Base-by-base conservation (phyloP, 805 yeast genomes). In the Cyberlindnera nakhonratchasimensis region DNA sequence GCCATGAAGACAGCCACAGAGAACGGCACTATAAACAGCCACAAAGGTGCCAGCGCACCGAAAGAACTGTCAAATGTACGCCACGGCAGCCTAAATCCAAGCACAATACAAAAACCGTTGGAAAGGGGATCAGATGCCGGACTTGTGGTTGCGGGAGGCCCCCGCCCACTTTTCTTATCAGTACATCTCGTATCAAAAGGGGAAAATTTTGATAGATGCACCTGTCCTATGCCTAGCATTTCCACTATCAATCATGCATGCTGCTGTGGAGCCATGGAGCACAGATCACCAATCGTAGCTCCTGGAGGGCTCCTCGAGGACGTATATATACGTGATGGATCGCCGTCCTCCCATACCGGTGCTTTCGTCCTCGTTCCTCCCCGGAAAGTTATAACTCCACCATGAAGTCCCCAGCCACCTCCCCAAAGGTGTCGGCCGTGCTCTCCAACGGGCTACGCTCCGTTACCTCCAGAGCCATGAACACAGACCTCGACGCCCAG, bases 401-500 rank as follows among this genome's bases (percentile, higher is more conserved):
- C 11, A 23, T 23, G 25, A 23, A 23, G 25, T 30, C 33, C 5
- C 20, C 33, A 6, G 22, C 33, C n/a, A 6, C 18, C 10, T 31
- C 34, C 4, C 34, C 34, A 19, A 20, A 17, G 11, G 24, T 31
- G 24, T 31, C 34, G 3, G 10, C 11, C 10, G 24, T 21, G 20
- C 25, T 33, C 14, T 33, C 36, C 16, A 14, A 33, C 8, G 36
- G 36, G 14, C 29, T 33, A 5, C 36, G 29, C 16, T 22, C 36
- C 3, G 24, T 33, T 9, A 21, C 25, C 3, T 33, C 36, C 9
- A 12, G n/a, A 8, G 36, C 20, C 20, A 14, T 33, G 10, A 33
- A 33, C 24, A 23, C 36, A 11, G 36, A 33, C 29, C 17, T 33
- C n/a, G 29, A 33, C 13, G 36, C 36, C 12, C 28, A 33, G 8